Evolutionary conservation across 306 rosid genomes (phyloP), one percentile per base, ranked within the genome.

Genomic region (Mimosa pudica): DNA sequence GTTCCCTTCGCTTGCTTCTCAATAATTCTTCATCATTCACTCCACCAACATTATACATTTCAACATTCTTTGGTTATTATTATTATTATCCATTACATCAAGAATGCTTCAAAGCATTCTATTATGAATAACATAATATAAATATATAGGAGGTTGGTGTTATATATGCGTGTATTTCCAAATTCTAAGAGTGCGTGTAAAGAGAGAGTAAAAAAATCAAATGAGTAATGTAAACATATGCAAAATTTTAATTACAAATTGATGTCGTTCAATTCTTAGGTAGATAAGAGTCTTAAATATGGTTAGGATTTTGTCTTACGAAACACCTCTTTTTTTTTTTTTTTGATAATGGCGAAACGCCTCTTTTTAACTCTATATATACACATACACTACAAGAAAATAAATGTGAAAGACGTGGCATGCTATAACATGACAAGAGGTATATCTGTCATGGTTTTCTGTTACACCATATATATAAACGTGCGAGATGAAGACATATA

Each of bases 1-100:
- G 51, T 44, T 61, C 78, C 74, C 16, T 48, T 77, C 42, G 78
- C 79, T 63, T 32, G 57, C n/a, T 18, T 46, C 62, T 57, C 63
- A 17, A 46, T 38, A 45, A 38, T 16, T 70, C 61, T 66, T 80
- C 74, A 74, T 65, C 17, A 74, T 54, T 24, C 60, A 51, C 58
- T 24, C 30, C 57, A 80, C 42, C 11, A 48, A 71, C 42, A 38
- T 2, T 38, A 38, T 38, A 38, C 42, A 38, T 38, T 2, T 65
- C 9, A 2, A 35, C 1, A 7, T 38, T 38, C 42, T 6, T 64
- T 24, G 30, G 30, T 64, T 18, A 4, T 35, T 64, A 38, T 41
- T 5, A 52, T 14, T 54, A 17, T 57, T 57, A 16, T 55, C 24
- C 61, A n/a, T 1, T 9, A 20, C 10, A n/a, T 55, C 7, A n/a